phyloP scores from a whole-genome alignment of 2,329 filamentous ascomycete genomes.

The Myotisia sp. region DNA sequence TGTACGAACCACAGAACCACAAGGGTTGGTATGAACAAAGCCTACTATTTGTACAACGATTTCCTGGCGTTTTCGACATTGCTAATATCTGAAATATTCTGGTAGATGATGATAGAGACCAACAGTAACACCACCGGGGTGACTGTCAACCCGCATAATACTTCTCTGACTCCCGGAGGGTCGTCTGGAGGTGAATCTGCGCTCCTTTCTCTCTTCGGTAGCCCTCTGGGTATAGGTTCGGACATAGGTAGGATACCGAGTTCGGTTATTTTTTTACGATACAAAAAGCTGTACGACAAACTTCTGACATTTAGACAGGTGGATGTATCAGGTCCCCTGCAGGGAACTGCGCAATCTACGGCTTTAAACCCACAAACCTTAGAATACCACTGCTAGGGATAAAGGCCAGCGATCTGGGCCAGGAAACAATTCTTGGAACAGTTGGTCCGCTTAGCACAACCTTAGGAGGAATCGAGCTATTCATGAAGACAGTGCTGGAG shows the following conservation, averaged over 20 bases:
- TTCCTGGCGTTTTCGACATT: background rate
- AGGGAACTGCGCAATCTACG: conserved; percentile 39
- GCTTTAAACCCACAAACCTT: conserved; percentile 27
- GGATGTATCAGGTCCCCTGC: conserved; percentile 35
- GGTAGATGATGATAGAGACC: conserved; percentile 39
- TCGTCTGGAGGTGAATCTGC: conserved; percentile 55
- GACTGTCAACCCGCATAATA: conserved; percentile 48
- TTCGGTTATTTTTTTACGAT: no score
- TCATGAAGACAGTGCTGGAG: conserved; percentile 22
- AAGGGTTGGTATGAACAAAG: conserved; percentile 40
- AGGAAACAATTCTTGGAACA: conserved; percentile 34
- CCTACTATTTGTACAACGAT: background rate
- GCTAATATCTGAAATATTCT: conserved; percentile 13
- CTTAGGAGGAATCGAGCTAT: conserved; percentile 16
- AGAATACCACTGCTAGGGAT: conserved; percentile 38
- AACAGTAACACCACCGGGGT: conserved; percentile 49
- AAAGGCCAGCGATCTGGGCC: conserved; percentile 23
- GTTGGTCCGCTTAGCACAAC: conserved; percentile 19
- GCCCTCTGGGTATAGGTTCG: conserved; percentile 47
- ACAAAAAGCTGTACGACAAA: no score
- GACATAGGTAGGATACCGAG: conserved; percentile 39
- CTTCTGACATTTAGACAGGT: conserved; percentile 39
- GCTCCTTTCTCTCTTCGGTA: conserved; percentile 45
- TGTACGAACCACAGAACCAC: conserved; percentile 45
- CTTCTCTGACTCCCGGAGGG: conserved; percentile 51